Percentiles rank a stretch among this genome's conserved stretches.
phyloP scores from a whole-genome alignment of 768 basidiomycete genomes.

The Suillus hirtellus region DNA sequence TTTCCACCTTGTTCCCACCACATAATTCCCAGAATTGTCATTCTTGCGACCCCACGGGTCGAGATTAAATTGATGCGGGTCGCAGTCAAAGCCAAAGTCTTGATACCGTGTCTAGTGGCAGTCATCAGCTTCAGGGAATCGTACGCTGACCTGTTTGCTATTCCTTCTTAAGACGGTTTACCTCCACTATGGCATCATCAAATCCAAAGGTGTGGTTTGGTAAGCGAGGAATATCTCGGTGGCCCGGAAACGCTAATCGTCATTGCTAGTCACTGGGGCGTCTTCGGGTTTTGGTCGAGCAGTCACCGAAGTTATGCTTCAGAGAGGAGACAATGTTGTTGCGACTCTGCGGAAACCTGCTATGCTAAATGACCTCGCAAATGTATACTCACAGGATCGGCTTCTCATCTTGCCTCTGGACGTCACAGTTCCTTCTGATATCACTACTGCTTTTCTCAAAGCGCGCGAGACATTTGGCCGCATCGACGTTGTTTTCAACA shows the following conservation, averaged over 20 bases:
- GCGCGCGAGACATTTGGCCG: constrained; percentile 39
- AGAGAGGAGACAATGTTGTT: constrained; percentile 40
- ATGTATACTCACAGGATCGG: constrained; percentile 27
- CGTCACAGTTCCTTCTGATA: constrained; percentile 34
- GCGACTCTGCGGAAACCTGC: constrained; percentile 44
- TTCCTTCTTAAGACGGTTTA: background rate
- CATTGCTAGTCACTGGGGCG: constrained; percentile 39
- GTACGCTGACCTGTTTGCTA: background rate
- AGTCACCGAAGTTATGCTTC: constrained; percentile 35
- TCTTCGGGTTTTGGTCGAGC: constrained; percentile 40
- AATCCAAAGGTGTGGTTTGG: constrained; percentile 25
- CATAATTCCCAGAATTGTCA: background rate
- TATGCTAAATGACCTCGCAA: constrained; percentile 30
- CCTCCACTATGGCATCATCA: background rate
- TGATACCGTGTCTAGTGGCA: background rate
- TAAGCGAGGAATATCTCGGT: constrained; percentile 10
- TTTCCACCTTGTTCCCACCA: background rate
- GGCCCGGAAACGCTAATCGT: too few species aligned
- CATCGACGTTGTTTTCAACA: constrained; percentile 48
- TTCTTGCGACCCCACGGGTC: background rate
- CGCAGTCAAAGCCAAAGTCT: background rate
- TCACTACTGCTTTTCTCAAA: constrained; percentile 35
- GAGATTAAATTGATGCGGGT: background rate
- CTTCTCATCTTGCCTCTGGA: constrained; percentile 43
- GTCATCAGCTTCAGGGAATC: background rate